Evolutionary conservation across 2,329 filamentous ascomycete species (phyloP).

Genomic region (Ceratocystis huliohia): DNA sequence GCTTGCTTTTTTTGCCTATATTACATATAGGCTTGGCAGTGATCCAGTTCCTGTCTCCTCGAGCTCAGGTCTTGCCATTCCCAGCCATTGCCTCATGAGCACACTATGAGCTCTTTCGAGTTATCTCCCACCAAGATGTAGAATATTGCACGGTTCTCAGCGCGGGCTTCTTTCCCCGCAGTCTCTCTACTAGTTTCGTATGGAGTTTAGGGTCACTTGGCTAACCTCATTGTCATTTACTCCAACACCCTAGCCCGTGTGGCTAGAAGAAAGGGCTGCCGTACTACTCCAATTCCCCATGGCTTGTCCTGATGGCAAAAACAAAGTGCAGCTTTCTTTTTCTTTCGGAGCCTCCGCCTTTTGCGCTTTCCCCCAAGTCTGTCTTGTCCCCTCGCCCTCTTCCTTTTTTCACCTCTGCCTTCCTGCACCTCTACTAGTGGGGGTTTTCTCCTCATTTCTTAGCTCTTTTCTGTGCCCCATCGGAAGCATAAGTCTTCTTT

Average conservation of each 20-base stretch:
- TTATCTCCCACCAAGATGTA: not conserved
- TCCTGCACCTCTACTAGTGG: not conserved
- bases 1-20: not conserved
- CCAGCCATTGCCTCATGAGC: not conserved
- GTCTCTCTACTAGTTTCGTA: not conserved
- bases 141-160: not conserved
- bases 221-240: not conserved
- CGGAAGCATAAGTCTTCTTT: constrained; percentile 1
- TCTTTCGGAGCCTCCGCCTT: constrained; percentile 3
- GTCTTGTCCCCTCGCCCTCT: not conserved
- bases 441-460: not conserved
- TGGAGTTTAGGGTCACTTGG: not conserved
- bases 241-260: not conserved
- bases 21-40: not conserved
- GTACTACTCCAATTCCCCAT: not conserved
- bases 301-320: not conserved
- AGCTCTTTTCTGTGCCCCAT: not conserved
- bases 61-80: not conserved
- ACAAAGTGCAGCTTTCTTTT: not conserved
- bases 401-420: not conserved
- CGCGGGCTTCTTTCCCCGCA: not conserved
- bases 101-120: not conserved
- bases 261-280: not conserved
- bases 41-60: not conserved
- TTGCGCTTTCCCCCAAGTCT: not conserved